Evolutionary conservation across 306 rosid genomes (phyloP).

Genomic region (Dicorynia guianensis): DNA sequence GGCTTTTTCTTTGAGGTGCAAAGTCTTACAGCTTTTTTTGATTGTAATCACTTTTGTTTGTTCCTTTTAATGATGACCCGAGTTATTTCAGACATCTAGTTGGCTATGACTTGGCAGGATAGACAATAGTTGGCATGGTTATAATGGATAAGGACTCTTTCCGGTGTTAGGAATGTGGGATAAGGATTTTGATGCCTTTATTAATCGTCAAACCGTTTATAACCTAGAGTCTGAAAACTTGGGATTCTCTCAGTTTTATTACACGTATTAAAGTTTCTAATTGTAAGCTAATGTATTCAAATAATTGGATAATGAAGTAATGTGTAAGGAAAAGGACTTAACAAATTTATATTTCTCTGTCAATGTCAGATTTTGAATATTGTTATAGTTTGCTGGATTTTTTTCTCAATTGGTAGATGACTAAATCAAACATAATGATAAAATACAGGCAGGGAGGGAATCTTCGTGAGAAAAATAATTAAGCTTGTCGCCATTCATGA

Average conservation of each 20-base stretch:
- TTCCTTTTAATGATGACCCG: constrained; percentile 43
- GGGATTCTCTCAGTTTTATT: constrained; percentile 32
- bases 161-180: neutral
- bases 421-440: constrained; percentile 41
- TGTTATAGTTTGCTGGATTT: constrained; percentile 39
- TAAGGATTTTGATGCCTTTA: constrained; percentile 11
- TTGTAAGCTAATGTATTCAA: constrained; percentile 41
- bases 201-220: neutral
- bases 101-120: constrained; percentile 20
- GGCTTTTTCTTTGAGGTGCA: neutral
- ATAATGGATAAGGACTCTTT: neutral
- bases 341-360: constrained; percentile 45
- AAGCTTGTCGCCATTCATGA: constrained; percentile 43
- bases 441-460: constrained; percentile 42
- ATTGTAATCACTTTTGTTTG: neutral
- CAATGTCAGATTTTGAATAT: constrained; percentile 37
- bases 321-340: constrained; percentile 54
- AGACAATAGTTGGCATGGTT: constrained; percentile 10
- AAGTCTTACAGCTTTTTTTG: neutral
- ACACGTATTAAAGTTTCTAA: constrained; percentile 36
- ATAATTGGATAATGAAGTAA: constrained; percentile 40
- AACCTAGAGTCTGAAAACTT: constrained; percentile 30
- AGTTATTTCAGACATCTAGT: constrained; percentile 42
- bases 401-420: constrained; percentile 35
- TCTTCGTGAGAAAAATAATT: constrained; percentile 44